Conservation (phyloP, 768 basidiomycete genomes). For the Rhizopogon vinicolor region DNA sequence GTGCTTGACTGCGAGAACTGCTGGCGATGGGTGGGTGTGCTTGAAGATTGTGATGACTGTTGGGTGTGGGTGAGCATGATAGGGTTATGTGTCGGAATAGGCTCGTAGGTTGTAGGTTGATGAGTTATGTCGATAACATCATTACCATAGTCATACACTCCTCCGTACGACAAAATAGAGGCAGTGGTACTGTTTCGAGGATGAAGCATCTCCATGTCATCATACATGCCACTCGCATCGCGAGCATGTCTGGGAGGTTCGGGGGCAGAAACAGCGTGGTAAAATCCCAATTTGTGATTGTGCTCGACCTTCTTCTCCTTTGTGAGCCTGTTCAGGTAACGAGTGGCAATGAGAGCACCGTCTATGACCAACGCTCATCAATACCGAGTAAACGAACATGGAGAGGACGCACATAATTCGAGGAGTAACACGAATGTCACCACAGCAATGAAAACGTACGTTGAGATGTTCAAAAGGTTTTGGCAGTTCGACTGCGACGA, state of each 20-base stretch:
- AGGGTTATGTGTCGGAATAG: constrained; percentile 13
- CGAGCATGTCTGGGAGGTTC: constrained; percentile 13
- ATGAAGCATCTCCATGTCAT: constrained; percentile 24
- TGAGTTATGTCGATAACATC: constrained; percentile 18
- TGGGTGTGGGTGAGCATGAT: constrained; percentile 6
- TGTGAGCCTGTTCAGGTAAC: constrained; percentile 49
- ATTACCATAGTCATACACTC: constrained; percentile 10
- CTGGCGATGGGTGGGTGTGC: not conserved
- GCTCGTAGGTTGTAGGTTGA: constrained; percentile 10
- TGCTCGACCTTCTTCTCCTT: constrained; percentile 43
- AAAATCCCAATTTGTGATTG: constrained; percentile 26
- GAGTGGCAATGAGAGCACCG: constrained; percentile 47
- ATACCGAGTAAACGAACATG: not conserved
- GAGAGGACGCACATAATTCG: constrained; percentile 49
- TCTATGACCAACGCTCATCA: constrained; percentile 31
- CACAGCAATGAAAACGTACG: constrained; percentile 42
- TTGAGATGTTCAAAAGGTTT: constrained; percentile 35
- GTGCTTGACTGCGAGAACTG: not conserved
- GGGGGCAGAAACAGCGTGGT: constrained; percentile 22
- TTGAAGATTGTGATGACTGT: constrained; percentile 1
- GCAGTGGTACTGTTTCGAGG: constrained; percentile 7
- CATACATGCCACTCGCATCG: constrained; percentile 15
- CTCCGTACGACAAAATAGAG: constrained; percentile 1
- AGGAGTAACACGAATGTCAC: constrained; percentile 41
- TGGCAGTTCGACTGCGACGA: constrained; percentile 41